A percentile compares a stretch with the other conserved stretches of the same genome.
phyloP scores from a whole-genome alignment of 805 yeast species.

The Vanderwaltozyma yarrowii region DNA sequence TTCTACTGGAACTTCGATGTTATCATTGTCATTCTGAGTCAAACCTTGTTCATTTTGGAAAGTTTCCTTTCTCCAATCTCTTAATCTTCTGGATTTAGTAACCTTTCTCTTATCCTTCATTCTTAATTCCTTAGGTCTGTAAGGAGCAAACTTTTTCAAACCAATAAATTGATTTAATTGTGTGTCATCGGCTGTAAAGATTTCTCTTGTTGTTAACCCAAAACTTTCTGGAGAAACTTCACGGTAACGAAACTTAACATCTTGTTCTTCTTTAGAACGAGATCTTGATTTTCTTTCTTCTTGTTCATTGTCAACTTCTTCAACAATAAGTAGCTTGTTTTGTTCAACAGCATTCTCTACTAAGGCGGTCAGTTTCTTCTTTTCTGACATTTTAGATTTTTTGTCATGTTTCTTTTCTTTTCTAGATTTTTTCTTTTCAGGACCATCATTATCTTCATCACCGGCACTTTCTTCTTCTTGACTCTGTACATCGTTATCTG shows the following conservation, averaged over 20 bases:
- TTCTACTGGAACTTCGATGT: slow-evolving; percentile 18
- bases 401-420: slow-evolving; percentile 42
- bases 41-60: slow-evolving; percentile 54
- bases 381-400: slow-evolving; percentile 48
- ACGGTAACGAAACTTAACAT: slow-evolving; percentile 66
- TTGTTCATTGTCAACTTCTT: slow-evolving; percentile 52
- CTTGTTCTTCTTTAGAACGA: slow-evolving; percentile 33
- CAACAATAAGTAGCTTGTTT: slow-evolving; percentile 53
- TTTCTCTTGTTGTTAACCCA: slow-evolving; percentile 80
- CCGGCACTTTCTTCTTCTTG: too few species aligned
- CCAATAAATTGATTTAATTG: slow-evolving; percentile 79
- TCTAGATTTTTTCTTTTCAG: slow-evolving; percentile 34
- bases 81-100: slow-evolving; percentile 69
- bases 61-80: slow-evolving; percentile 83
- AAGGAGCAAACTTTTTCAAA: slow-evolving; percentile 88
- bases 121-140: slow-evolving; percentile 62
- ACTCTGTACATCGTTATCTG: slow-evolving; percentile 19
- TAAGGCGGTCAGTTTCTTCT: slow-evolving; percentile 47
- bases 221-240: slow-evolving; percentile 92
- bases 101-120: slow-evolving; percentile 74
- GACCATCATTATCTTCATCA: slow-evolving; percentile 17
- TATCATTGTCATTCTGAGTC: slow-evolving; percentile 8
- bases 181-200: slow-evolving; percentile 79
- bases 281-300: slow-evolving; percentile 50
- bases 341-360: slow-evolving; percentile 76